Evolutionary conservation across 352 stramenopile genomes (phyloP).

Genomic region (Thraustochytrium sp.): DNA sequence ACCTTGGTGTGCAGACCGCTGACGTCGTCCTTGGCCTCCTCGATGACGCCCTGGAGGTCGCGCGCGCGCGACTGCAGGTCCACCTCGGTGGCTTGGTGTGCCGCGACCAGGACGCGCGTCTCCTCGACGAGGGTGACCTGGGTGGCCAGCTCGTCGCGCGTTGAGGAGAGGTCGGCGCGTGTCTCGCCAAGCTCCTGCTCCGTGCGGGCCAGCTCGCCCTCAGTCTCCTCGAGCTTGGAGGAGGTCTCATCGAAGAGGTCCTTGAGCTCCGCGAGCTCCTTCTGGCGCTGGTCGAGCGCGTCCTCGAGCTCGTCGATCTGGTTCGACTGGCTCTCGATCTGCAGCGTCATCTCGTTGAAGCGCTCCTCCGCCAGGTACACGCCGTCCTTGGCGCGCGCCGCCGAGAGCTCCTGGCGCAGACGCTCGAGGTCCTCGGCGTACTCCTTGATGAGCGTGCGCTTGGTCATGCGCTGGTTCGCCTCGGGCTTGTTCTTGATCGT

Average conservation of each 20-base stretch:
- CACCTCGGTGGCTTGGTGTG: conserved; percentile 39
- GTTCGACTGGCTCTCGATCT: conserved; percentile 61
- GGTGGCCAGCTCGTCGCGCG: conserved; percentile 30
- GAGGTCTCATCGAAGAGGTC: conserved; percentile 24
- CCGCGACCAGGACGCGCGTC: conserved; percentile 32
- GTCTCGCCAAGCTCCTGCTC: conserved; percentile 41
- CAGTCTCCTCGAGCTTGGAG: conserved; percentile 2
- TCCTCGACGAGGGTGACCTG: conserved; percentile 44
- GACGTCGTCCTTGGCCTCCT: conserved; percentile 22
- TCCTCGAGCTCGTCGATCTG: conserved; percentile 60
- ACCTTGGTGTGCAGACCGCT: conserved; percentile 39
- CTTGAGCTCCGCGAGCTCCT: conserved; percentile 30
- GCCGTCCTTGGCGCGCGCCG: conserved; percentile 79
- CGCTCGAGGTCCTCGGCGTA: conserved; percentile 81
- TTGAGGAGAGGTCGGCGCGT: conserved; percentile 37
- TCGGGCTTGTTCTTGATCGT: conserved; percentile 89
- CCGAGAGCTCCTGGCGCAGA: conserved; percentile 66
- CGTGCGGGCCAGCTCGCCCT: conserved; percentile 44
- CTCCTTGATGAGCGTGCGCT: conserved; percentile 77
- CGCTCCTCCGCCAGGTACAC: conserved; percentile 78
- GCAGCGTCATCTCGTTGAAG: conserved; percentile 81
- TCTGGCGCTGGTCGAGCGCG: conserved; percentile 51
- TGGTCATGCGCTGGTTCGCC: conserved; percentile 81
- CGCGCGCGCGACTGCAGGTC: conserved; percentile 40
- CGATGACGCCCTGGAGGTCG: conserved; percentile 32